Evolutionary conservation across 2,329 filamentous ascomycete species (phyloP).

Genomic region (Berkeleyomyces basicola): DNA sequence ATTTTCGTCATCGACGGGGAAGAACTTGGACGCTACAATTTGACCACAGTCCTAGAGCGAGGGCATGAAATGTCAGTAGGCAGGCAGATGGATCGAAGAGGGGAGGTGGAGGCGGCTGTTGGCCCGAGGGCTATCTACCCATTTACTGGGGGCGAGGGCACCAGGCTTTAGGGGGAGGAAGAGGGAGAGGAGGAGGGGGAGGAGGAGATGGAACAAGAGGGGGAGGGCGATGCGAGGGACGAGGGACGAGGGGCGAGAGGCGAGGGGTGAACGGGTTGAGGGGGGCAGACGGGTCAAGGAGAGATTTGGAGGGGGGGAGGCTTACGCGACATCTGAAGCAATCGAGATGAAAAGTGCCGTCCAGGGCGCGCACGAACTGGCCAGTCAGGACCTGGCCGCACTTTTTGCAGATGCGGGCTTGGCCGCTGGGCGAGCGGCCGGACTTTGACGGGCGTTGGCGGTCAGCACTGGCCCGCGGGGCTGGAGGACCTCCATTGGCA

Average conservation of each 20-base stretch:
- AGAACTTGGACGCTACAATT: slow-evolving; percentile 97
- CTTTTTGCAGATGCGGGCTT: slow-evolving; percentile 61
- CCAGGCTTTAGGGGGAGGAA: no score
- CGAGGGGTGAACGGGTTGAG: slow-evolving; percentile 4
- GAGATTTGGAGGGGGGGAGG: slow-evolving; percentile 16
- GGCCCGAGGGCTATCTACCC: slow-evolving; percentile 21
- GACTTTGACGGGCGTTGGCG: slow-evolving; percentile 19
- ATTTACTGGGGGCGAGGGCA: background rate
- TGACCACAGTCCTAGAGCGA: slow-evolving; percentile 70
- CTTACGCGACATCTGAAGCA: slow-evolving; percentile 94
- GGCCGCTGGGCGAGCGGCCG: slow-evolving; percentile 40
- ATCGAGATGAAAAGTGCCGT: slow-evolving; percentile 89
- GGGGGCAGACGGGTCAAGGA: slow-evolving; percentile 4
- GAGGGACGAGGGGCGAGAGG: background rate
- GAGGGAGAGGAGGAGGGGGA: background rate
- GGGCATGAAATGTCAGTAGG: slow-evolving; percentile 9
- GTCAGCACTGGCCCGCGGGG: slow-evolving; percentile 7
- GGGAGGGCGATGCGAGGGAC: background rate
- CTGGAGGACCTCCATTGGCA: background rate
- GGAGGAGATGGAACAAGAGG: background rate
- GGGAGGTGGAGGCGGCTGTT: slow-evolving; percentile 3
- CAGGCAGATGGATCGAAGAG: slow-evolving; percentile 3
- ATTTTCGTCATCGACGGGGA: slow-evolving; percentile 83
- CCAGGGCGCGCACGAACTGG: slow-evolving; percentile 87
- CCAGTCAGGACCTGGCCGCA: slow-evolving; percentile 77